Conservation (phyloP, 192 early-diverging fungal species). For the Kickxella alabastrina region DNA sequence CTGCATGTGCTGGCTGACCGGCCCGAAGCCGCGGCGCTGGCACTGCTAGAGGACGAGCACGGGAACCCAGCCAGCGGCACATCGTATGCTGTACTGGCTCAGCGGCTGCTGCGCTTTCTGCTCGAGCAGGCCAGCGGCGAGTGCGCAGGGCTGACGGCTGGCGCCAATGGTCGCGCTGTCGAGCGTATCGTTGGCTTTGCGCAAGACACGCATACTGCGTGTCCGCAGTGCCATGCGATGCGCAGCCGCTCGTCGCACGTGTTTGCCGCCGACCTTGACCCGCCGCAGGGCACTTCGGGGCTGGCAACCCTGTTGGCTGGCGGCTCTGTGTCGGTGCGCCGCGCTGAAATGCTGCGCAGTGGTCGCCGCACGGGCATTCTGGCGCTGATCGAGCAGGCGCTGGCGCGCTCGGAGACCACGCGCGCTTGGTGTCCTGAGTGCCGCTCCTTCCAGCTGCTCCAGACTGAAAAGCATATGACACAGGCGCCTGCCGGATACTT, state of each 20-base stretch:
- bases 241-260: conserved; percentile 62
- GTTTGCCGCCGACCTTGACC: conserved; percentile 82
- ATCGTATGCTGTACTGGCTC: conserved; percentile 73
- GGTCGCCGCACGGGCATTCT: conserved; percentile 16
- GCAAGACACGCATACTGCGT: conserved; percentile 43
- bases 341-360: conserved; percentile 24
- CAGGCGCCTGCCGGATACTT: conserved; percentile 65
- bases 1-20: conserved; percentile 78
- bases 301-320: conserved; percentile 43
- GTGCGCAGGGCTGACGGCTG: conserved; percentile 25
- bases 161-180: conserved; percentile 15
- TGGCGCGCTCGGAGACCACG: conserved; percentile 21
- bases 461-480: conserved; percentile 66
- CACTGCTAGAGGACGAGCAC: conserved; percentile 73
- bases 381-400: conserved; percentile 15
- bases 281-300: conserved; percentile 54
- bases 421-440: conserved; percentile 84
- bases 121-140: conserved; percentile 86
- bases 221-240: conserved; percentile 63
- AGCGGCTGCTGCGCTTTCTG: conserved; percentile 86
- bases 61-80: conserved; percentile 59
- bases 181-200: conserved; percentile 34
- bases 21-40: conserved; percentile 80
- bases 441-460: conserved; percentile 75
- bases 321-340: conserved; percentile 32